phyloP scores from a whole-genome alignment of 805 yeast genomes.

The Candida maltosa region DNA sequence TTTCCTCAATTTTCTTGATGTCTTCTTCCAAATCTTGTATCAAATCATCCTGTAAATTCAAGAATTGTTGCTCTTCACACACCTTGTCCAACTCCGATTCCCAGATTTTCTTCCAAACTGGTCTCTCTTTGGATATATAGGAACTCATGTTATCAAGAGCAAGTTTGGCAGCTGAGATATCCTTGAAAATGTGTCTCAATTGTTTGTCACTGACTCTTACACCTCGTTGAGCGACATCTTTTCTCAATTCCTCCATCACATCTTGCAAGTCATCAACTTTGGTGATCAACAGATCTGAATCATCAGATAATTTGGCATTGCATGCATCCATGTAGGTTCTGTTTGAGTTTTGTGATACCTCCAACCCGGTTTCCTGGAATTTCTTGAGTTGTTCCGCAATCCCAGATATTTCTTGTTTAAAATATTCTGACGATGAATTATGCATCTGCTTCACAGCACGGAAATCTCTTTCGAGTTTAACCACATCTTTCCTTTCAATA shows the following conservation, averaged over 20 bases:
- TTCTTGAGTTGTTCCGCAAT: slow-evolving; percentile 45
- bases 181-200: slow-evolving; percentile 60
- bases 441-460: slow-evolving; percentile 58
- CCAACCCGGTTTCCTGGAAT: slow-evolving; percentile 49
- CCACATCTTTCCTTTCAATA: slow-evolving; percentile 24
- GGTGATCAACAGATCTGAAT: slow-evolving; percentile 70
- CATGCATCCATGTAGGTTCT: slow-evolving; percentile 72
- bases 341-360: slow-evolving; percentile 31
- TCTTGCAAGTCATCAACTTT: slow-evolving; percentile 91
- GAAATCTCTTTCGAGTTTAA: slow-evolving; percentile 55
- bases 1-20: slow-evolving; percentile 73
- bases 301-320: slow-evolving; percentile 67
- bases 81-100: slow-evolving; percentile 85
- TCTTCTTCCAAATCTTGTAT: slow-evolving; percentile 79
- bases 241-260: slow-evolving; percentile 79
- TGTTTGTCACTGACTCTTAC: slow-evolving; percentile 78
- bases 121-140: slow-evolving; percentile 67
- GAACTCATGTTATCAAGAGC: slow-evolving; percentile 53
- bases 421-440: slow-evolving; percentile 34
- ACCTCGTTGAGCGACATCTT: slow-evolving; percentile 90
- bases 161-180: slow-evolving; percentile 54
- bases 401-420: slow-evolving; percentile 41
- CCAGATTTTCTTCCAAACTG: slow-evolving; percentile 90
- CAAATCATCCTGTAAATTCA: slow-evolving; percentile 85
- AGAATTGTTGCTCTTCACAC: slow-evolving; percentile 90